Conservation (phyloP, 805 yeast genomes). For the Hemisphaericaspora nanyangensis region DNA sequence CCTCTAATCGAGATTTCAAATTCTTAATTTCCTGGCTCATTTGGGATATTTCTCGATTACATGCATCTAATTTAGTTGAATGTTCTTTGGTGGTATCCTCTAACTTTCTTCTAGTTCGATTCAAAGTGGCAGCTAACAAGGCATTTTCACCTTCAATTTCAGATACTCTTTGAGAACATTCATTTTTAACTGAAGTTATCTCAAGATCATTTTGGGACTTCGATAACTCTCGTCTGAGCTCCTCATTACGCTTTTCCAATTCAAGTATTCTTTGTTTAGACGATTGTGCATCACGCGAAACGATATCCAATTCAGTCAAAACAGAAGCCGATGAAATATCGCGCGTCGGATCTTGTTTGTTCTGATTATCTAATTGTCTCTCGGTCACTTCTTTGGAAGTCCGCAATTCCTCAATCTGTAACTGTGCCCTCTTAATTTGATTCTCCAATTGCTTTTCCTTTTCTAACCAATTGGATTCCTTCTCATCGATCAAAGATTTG, state of each 20-base stretch:
- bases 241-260: constrained; percentile 75
- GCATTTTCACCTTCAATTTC: constrained; percentile 71
- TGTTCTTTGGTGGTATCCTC: constrained; percentile 19
- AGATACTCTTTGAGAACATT: constrained; percentile 42
- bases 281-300: constrained; percentile 72
- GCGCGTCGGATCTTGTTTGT: constrained; percentile 32
- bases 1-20: constrained; percentile 46
- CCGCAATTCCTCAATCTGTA: constrained; percentile 60
- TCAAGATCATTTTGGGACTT: constrained; percentile 47
- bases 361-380: constrained; percentile 50
- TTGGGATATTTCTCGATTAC: constrained; percentile 45
- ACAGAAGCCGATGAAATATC: constrained; percentile 27
- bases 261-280: constrained; percentile 65
- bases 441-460: constrained; percentile 50
- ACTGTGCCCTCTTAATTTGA: constrained; percentile 49
- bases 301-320: constrained; percentile 55
- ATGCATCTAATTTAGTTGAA: constrained; percentile 31
- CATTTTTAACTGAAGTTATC: constrained; percentile 36
- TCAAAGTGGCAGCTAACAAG: constrained; percentile 53
- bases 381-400: constrained; percentile 63
- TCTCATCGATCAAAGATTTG: constrained; percentile 65
- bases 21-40: constrained; percentile 47
- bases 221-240: constrained; percentile 62
- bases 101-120: constrained; percentile 39
- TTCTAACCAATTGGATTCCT: constrained; percentile 62